Evolutionary conservation across 2,329 filamentous ascomycete species (phyloP).

Genomic region (Fusarium sp.): DNA sequence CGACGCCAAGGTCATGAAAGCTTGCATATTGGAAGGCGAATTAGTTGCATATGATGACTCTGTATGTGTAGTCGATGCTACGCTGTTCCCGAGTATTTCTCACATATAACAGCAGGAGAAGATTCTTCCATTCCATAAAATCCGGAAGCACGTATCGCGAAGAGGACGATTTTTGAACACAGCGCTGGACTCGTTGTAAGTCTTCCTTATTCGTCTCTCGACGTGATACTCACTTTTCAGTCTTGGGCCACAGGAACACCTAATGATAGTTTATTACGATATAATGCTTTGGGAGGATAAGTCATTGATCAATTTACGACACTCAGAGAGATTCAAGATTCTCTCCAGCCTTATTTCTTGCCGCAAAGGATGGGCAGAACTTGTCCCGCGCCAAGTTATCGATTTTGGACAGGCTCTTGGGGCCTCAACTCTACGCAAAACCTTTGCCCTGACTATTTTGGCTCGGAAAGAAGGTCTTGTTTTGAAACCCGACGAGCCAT

Average conservation of each 20-base stretch:
- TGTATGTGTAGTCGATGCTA: slow-evolving; percentile 49
- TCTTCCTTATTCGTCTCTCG: slow-evolving; percentile 33
- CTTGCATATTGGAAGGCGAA: slow-evolving; percentile 87
- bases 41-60: slow-evolving; percentile 81
- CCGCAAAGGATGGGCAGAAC: slow-evolving; percentile 72
- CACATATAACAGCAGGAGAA: slow-evolving; percentile 61
- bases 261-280: slow-evolving; percentile 75
- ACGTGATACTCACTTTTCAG: slow-evolving; percentile 50
- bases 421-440: slow-evolving; percentile 67
- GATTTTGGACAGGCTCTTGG: slow-evolving; percentile 71
- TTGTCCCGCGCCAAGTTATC: slow-evolving; percentile 76
- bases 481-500: slow-evolving; percentile 83
- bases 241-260: slow-evolving; percentile 63
- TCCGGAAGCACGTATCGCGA: slow-evolving; percentile 82
- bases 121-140: slow-evolving; percentile 83
- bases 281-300: slow-evolving; percentile 66
- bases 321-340: slow-evolving; percentile 71
- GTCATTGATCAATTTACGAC: slow-evolving; percentile 64
- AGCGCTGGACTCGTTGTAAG: slow-evolving; percentile 76
- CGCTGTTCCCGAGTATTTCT: slow-evolving; percentile 4
- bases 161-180: slow-evolving; percentile 78
- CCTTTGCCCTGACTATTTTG: slow-evolving; percentile 76
- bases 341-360: slow-evolving; percentile 67
- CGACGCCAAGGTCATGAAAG: slow-evolving; percentile 69
- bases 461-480: slow-evolving; percentile 82